These are phyloP conservation scores for Blastomyces gilchristii DNA, from an alignment of 2,329 filamentous ascomycete genomes.

Conservation along the genomic window DNA sequence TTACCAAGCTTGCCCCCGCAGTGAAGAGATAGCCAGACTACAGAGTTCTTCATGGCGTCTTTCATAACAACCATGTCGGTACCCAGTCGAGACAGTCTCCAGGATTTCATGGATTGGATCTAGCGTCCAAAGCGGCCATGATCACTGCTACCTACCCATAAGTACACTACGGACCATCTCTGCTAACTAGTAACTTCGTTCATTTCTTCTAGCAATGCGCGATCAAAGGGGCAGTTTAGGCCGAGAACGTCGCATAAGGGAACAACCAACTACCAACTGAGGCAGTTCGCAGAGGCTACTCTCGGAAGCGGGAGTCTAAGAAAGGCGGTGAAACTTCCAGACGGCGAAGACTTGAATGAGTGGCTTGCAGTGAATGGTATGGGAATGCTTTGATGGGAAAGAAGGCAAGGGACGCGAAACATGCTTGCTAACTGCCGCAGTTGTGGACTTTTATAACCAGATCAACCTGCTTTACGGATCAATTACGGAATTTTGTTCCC, in stretches of 20 bases:
- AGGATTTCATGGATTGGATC: conserved; percentile 20
- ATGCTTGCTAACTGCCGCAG: conserved; percentile 40
- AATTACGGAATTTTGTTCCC: conserved; percentile 98
- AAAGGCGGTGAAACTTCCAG: conserved; percentile 92
- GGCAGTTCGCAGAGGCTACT: conserved; percentile 96
- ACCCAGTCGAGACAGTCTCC: conserved; percentile 21
- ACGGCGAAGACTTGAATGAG: conserved; percentile 95
- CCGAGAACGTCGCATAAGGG: conserved; percentile 76
- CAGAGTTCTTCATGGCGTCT: conserved; percentile 49
- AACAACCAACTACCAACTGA: conserved; percentile 82
- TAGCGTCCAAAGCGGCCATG: conserved; percentile 7
- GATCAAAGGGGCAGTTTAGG: conserved; percentile 83
- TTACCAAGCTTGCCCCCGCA: neutral
- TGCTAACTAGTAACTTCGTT: neutral
- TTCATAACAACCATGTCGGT: conserved; percentile 77
- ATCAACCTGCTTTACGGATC: conserved; percentile 98
- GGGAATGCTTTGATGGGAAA: conserved; percentile 20
- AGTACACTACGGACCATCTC: conserved; percentile 2
- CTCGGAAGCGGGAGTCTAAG: conserved; percentile 86
- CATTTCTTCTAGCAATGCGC: conserved; percentile 57
- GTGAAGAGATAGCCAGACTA: neutral
- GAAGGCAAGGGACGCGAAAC: neutral
- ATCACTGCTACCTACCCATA: conserved; percentile 16
- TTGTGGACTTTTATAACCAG: conserved; percentile 99
- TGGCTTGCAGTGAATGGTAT: conserved; percentile 95